Conservation (phyloP, 2,329 filamentous ascomycete genomes). For the Curvularia spicifera region DNA sequence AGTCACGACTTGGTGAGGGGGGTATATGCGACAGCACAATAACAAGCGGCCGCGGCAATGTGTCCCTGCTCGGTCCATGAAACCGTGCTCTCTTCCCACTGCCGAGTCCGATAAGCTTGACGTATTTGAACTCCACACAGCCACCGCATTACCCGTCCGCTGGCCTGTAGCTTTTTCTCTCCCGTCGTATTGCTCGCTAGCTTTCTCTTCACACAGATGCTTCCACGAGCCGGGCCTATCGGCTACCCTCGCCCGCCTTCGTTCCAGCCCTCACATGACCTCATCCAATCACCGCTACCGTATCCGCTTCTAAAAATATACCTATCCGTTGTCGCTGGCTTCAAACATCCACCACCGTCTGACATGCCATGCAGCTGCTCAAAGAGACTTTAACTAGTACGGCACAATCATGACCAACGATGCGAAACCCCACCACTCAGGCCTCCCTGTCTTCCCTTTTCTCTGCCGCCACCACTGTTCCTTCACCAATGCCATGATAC, state of each 20-base stretch:
- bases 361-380: too few relatives aligned
- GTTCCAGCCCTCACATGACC: too few relatives aligned
- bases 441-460: not conserved
- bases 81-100: not conserved
- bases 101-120: not conserved
- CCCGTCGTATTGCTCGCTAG: not conserved
- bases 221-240: not conserved
- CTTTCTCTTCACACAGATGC: not conserved
- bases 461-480: too few relatives aligned
- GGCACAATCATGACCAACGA: not conserved
- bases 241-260: too few relatives aligned
- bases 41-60: too few relatives aligned
- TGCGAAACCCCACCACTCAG: not conserved
- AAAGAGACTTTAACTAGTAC: too few relatives aligned
- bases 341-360: not conserved
- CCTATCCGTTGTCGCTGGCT: not conserved
- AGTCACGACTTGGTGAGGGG: constrained; percentile 4
- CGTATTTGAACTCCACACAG: not conserved
- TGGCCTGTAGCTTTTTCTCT: not conserved
- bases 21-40: constrained; percentile 8
- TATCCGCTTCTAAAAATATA: not conserved
- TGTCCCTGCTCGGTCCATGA: not conserved
- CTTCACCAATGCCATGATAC: not conserved
- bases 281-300: not conserved
- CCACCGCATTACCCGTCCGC: not conserved